These are phyloP conservation scores for Croton laevigatus DNA, from an alignment of 441 rosid genomes.

Conservation along the genomic window DNA sequence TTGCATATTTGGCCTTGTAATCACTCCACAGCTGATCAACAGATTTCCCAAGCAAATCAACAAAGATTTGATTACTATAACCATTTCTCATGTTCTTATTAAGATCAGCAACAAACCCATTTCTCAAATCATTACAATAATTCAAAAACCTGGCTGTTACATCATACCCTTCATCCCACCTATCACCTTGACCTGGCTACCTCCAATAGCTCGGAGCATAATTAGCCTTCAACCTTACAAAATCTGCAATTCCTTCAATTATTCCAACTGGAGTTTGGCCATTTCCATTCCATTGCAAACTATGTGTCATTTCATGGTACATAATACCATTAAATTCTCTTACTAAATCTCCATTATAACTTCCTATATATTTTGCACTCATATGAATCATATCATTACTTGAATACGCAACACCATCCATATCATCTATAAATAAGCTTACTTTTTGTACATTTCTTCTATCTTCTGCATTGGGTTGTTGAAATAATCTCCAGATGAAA, in stretches of 20 bases:
- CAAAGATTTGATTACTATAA: slow-evolving; percentile 34
- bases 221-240: slow-evolving; percentile 42
- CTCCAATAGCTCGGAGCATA: slow-evolving; percentile 41
- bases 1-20: slow-evolving; percentile 39
- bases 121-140: slow-evolving; percentile 32
- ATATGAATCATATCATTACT: slow-evolving; percentile 23
- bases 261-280: slow-evolving; percentile 34
- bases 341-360: slow-evolving; percentile 19
- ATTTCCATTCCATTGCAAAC: slow-evolving; percentile 47
- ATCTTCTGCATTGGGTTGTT: slow-evolving; percentile 18
- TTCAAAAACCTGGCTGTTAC: slow-evolving; percentile 50
- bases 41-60: slow-evolving; percentile 36
- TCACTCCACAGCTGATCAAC: slow-evolving; percentile 46
- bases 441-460: slow-evolving; percentile 27
- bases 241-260: slow-evolving; percentile 47
- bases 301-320: slow-evolving; percentile 43
- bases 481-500: slow-evolving; percentile 36
- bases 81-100: slow-evolving; percentile 44
- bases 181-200: slow-evolving; percentile 38
- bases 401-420: slow-evolving; percentile 26
- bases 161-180: slow-evolving; percentile 52
- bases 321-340: slow-evolving; percentile 32
- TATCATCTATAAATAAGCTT: slow-evolving; percentile 20
- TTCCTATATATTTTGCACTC: slow-evolving; percentile 22
- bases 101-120: slow-evolving; percentile 47